These are phyloP conservation scores for Neopestalotiopsis sp. DNA, from an alignment of 2,329 filamentous ascomycete genomes.

Conservation along the genomic window DNA sequence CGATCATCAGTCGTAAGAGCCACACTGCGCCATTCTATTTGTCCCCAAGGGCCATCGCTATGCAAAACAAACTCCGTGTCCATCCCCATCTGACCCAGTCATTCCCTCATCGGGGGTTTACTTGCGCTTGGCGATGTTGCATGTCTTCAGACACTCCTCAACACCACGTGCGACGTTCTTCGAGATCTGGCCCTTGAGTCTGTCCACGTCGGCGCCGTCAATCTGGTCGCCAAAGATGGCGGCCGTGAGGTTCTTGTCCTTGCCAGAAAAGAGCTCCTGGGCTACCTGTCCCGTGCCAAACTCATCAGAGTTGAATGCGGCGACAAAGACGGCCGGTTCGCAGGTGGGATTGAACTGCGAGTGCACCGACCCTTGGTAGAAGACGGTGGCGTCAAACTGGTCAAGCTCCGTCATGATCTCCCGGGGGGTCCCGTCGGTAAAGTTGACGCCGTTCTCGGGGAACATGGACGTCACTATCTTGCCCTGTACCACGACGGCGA, in stretches of 20 bases:
- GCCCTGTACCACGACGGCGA: slow-evolving; percentile 57
- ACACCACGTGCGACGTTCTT: slow-evolving; percentile 57
- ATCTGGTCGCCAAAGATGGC: slow-evolving; percentile 53
- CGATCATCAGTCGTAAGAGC: not conserved
- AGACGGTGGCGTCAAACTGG: slow-evolving; percentile 56
- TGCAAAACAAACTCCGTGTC: not conserved
- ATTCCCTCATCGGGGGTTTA: slow-evolving; percentile 2
- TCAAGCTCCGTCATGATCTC: slow-evolving; percentile 42
- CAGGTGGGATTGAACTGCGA: slow-evolving; percentile 63
- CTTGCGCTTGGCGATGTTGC: slow-evolving; percentile 37
- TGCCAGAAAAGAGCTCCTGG: slow-evolving; percentile 55
- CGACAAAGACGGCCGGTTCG: slow-evolving; percentile 54
- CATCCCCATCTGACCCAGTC: not conserved
- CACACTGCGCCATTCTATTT: not conserved
- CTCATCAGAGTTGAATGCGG: slow-evolving; percentile 55
- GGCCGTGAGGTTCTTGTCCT: slow-evolving; percentile 47
- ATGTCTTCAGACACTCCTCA: slow-evolving; percentile 58
- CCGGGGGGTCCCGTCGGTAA: slow-evolving; percentile 43
- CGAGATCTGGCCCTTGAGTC: slow-evolving; percentile 49
- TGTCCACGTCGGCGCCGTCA: slow-evolving; percentile 49
- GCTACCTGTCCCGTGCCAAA: slow-evolving; percentile 57
- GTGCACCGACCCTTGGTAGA: slow-evolving; percentile 61
- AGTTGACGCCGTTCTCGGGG: slow-evolving; percentile 55
- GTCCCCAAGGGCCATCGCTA: not conserved
- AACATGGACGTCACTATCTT: slow-evolving; percentile 57